Evolutionary conservation across 352 stramenopile species (phyloP), one percentile per base, ranked within the genome.

Genomic region (Phytophthora cactorum): DNA sequence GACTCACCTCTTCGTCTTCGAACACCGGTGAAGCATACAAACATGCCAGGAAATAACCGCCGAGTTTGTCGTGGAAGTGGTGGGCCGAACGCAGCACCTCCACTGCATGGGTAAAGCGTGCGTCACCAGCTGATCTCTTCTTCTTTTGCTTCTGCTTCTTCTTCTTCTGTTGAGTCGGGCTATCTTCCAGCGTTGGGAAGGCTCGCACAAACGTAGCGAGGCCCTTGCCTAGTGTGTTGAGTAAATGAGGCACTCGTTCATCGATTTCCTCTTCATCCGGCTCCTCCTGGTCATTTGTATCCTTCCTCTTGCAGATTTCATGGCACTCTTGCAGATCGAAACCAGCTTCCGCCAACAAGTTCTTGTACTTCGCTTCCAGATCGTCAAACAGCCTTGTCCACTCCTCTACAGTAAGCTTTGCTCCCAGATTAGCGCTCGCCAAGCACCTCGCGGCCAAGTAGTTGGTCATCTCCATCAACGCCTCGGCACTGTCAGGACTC

Each of bases 41-140:
- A 60, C 72, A 82, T 7, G 87, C 84, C 8, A 95, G 72, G 44
- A 83, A 79, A 61, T 95, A 95, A 52, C 84, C 86, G 0, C 87
- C 87, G 15, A 95, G 79, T 63, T 91, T 88, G 72, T 95, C 87
- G 66, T 95, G 85, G 36, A 93, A 89, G 55, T 93, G 85, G 62
- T 95, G 87, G 4, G 87, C 85, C 10, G 78, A 80, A 0, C 78
- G 79, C 10, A 95, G 67, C 34, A 91, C 74, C 32, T 92, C 74
- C 39, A 94, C 74, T 3, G 86, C 77, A 31, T 88, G 82, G 1
- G 66, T 63, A 14, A 82, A 90, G 4, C 67, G 77, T 29, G 56
- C 10, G 9, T 50, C 55, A 47, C 38, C 58, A 11, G 9, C 51
- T 25, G 25, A 47, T 46, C 59, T 66, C 47, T 59, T 68, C 4